Conservation (phyloP, 2,329 filamentous ascomycete species). For the Claviceps sp. region DNA sequence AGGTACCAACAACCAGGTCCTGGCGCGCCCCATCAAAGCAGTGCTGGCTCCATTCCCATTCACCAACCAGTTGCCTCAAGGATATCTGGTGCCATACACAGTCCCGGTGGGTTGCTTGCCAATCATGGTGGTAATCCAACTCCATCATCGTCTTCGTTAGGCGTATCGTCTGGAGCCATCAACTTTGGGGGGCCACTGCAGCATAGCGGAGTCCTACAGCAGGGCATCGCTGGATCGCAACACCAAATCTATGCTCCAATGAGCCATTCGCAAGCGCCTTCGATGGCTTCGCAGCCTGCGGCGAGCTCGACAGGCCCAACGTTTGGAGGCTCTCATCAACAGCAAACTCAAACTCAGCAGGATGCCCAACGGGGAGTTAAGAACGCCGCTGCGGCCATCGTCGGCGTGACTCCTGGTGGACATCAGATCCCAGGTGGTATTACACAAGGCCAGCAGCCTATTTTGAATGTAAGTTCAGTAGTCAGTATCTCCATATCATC, state of each 20-base stretch:
- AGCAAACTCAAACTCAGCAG: conserved; percentile 30
- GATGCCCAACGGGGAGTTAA: conserved; percentile 41
- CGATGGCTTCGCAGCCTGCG: conserved; percentile 40
- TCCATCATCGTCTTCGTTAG: conserved; percentile 38
- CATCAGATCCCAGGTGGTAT: conserved; percentile 27
- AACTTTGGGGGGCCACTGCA: conserved; percentile 43
- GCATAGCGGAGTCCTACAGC: conserved; percentile 37
- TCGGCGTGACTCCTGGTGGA: conserved; percentile 29
- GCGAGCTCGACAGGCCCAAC: conserved; percentile 48
- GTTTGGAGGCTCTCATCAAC: conserved; percentile 51
- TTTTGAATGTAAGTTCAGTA: conserved; percentile 36
- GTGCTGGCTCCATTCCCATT: conserved; percentile 75
- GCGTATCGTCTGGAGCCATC: conserved; percentile 36
- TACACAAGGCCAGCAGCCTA: conserved; percentile 29
- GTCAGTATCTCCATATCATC: neutral
- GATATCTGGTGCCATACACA: conserved; percentile 71
- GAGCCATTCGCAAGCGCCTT: conserved; percentile 34
- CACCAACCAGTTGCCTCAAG: conserved; percentile 88
- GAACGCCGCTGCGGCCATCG: conserved; percentile 28
- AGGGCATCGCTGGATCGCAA: conserved; percentile 30
- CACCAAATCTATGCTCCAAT: conserved; percentile 47
- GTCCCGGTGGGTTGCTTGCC: conserved; percentile 75
- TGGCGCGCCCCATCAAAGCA: conserved; percentile 55
- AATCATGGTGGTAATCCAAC: conserved; percentile 49
- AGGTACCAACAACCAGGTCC: conserved; percentile 49